phyloP scores from a whole-genome alignment of 1,139 yeast species.

The Yamadazyma sp. region DNA sequence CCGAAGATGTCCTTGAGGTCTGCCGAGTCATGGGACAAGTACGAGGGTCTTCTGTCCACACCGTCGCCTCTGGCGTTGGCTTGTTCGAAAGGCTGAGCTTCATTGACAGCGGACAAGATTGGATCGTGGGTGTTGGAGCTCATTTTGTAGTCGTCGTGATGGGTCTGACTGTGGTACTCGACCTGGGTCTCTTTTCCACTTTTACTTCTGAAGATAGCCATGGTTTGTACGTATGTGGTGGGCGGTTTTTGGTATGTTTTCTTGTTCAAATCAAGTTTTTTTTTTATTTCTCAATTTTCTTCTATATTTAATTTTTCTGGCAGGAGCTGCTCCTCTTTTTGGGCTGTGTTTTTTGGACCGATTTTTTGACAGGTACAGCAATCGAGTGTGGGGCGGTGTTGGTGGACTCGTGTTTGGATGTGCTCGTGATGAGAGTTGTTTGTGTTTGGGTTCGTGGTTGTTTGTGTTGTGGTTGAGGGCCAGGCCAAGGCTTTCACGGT shows the following conservation, averaged over 20 bases:
- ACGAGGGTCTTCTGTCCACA: conserved; percentile 36
- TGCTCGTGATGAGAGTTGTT: background rate
- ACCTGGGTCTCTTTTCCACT: conserved; percentile 36
- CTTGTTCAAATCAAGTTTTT: background rate
- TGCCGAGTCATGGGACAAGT: conserved; percentile 39
- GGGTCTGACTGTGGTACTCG: conserved; percentile 25
- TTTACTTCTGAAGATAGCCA: conserved; percentile 37
- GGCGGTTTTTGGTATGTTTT: no score
- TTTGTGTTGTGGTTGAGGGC: background rate
- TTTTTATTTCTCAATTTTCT: background rate
- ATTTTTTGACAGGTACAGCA: no score
- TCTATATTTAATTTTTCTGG: no score
- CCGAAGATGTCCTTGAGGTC: conserved; percentile 83
- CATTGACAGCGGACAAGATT: conserved; percentile 84
- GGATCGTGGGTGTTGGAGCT: conserved; percentile 79
- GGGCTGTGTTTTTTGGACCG: no score
- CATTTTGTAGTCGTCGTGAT: conserved; percentile 43
- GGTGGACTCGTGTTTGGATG: background rate
- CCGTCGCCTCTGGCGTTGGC: conserved; percentile 38
- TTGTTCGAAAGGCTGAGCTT: conserved; percentile 93
- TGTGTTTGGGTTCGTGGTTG: background rate
- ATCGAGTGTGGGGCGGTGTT: background rate
- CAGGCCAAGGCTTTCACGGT: no score
- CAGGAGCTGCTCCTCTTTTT: background rate
- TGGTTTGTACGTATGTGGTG: no score